Evolutionary conservation across 768 basidiomycete genomes (phyloP).

Genomic region (Lentinula aciculospora): DNA sequence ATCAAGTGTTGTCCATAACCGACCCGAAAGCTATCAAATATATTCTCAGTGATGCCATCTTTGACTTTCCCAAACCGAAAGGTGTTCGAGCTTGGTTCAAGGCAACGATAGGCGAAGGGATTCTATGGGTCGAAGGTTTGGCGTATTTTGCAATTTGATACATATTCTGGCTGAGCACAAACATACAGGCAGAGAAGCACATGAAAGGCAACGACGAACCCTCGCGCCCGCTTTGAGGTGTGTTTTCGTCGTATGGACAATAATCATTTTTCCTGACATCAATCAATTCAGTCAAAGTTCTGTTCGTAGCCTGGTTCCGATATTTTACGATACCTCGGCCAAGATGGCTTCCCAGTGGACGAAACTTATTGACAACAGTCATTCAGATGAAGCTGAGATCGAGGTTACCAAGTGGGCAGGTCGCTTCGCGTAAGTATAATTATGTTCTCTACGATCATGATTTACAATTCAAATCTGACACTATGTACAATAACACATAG

Average conservation of each 20-base stretch:
- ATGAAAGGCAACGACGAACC: constrained; percentile 47
- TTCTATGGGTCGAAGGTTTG: constrained; percentile 59
- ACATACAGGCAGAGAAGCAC: constrained; percentile 44
- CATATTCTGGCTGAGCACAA: neutral
- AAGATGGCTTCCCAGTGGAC: constrained; percentile 48
- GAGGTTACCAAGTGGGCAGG: constrained; percentile 57
- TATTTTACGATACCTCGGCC: constrained; percentile 53
- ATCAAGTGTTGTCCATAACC: constrained; percentile 52
- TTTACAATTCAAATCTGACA: no score
- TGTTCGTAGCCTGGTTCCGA: constrained; percentile 41
- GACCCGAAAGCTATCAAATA: constrained; percentile 48
- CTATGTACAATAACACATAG: constrained; percentile 23
- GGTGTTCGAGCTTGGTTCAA: constrained; percentile 64
- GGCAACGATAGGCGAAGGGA: constrained; percentile 54
- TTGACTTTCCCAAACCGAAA: constrained; percentile 55
- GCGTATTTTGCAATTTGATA: neutral
- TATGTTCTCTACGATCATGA: no score
- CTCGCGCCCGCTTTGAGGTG: constrained; percentile 58
- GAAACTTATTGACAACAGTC: constrained; percentile 35
- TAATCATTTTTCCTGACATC: neutral
- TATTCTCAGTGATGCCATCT: constrained; percentile 49
- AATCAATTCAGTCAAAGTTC: constrained; percentile 39
- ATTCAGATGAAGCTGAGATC: constrained; percentile 35
- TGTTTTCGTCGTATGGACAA: no score
- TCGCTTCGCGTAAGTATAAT: constrained; percentile 49